Conservation (phyloP, 306 rosid species). For the Inga leiocalycina region DNA sequence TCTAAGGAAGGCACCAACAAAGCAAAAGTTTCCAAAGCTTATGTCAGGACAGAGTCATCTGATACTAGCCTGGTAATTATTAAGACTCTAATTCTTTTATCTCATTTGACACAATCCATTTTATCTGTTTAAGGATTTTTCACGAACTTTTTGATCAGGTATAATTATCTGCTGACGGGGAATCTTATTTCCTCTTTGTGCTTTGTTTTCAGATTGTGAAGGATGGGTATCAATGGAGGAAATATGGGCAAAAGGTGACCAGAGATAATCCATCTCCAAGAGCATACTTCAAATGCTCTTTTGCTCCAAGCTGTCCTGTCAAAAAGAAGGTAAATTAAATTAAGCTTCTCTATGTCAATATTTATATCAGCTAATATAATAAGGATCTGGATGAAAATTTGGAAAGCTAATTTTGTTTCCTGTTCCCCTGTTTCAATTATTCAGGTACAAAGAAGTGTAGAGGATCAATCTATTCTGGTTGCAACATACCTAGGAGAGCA, state of each 20-base stretch:
- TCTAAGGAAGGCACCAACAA: slow-evolving; percentile 71
- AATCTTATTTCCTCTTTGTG: slow-evolving; percentile 19
- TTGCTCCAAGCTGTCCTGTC: slow-evolving; percentile 97
- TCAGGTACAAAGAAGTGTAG: slow-evolving; percentile 96
- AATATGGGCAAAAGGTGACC: slow-evolving; percentile 97
- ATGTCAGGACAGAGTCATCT: slow-evolving; percentile 70
- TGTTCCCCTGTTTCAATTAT: slow-evolving; percentile 25
- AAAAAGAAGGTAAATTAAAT: slow-evolving; percentile 80
- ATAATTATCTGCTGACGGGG: slow-evolving; percentile 31
- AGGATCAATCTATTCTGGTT: slow-evolving; percentile 85
- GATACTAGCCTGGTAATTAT: slow-evolving; percentile 78
- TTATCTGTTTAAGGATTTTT: not conserved
- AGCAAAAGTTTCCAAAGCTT: slow-evolving; percentile 64
- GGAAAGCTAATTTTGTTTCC: slow-evolving; percentile 19
- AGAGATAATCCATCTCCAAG: slow-evolving; percentile 98
- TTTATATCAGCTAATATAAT: not conserved
- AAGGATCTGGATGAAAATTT: not conserved
- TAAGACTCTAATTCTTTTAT: slow-evolving; percentile 27
- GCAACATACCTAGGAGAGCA: slow-evolving; percentile 99
- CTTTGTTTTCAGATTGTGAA: slow-evolving; percentile 70
- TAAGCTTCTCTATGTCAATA: not conserved
- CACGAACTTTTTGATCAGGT: slow-evolving; percentile 1
- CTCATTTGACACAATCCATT: not conserved
- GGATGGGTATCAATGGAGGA: slow-evolving; percentile 99
- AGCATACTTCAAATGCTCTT: slow-evolving; percentile 99